Conservation (phyloP, 768 basidiomycete genomes). For the Pleurotus tuber-regium region DNA sequence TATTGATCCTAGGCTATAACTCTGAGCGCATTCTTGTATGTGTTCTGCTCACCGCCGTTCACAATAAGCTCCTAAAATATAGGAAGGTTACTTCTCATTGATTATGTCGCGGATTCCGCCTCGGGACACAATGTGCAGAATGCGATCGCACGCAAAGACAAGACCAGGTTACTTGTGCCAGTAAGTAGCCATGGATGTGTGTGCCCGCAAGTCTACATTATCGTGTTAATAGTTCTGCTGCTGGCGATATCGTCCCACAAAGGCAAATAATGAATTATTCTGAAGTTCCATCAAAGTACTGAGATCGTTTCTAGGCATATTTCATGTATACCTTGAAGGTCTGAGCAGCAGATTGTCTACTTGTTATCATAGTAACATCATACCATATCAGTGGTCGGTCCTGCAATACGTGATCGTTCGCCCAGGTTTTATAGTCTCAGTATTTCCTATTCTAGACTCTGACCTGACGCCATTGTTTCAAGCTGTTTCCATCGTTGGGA, state of each 20-base stretch:
- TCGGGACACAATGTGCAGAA: slow-evolving; percentile 57
- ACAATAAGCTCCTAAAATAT: background rate
- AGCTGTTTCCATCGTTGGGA: slow-evolving; percentile 71
- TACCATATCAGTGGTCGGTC: slow-evolving; percentile 65
- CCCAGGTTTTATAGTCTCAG: slow-evolving; percentile 33
- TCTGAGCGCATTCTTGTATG: slow-evolving; percentile 83
- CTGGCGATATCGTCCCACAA: slow-evolving; percentile 80
- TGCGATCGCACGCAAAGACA: slow-evolving; percentile 79
- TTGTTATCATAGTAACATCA: slow-evolving; percentile 2
- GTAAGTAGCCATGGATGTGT: slow-evolving; percentile 22
- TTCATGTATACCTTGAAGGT: slow-evolving; percentile 91
- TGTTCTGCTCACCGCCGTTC: slow-evolving; percentile 12
- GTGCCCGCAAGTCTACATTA: background rate
- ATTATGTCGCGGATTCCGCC: slow-evolving; percentile 77
- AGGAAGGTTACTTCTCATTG: slow-evolving; percentile 71
- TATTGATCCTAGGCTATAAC: slow-evolving; percentile 63
- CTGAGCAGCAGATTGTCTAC: slow-evolving; percentile 10
- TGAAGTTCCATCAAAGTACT: background rate
- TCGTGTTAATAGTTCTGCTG: slow-evolving; percentile 60
- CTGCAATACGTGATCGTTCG: slow-evolving; percentile 85
- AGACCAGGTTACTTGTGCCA: slow-evolving; percentile 67
- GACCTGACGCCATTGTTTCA: background rate
- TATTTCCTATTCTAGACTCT: too few relatives aligned
- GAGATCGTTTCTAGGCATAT: slow-evolving; percentile 49
- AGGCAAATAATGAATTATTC: slow-evolving; percentile 34